Conservation (phyloP, 768 basidiomycete genomes). For the Tricholoma terreum region DNA sequence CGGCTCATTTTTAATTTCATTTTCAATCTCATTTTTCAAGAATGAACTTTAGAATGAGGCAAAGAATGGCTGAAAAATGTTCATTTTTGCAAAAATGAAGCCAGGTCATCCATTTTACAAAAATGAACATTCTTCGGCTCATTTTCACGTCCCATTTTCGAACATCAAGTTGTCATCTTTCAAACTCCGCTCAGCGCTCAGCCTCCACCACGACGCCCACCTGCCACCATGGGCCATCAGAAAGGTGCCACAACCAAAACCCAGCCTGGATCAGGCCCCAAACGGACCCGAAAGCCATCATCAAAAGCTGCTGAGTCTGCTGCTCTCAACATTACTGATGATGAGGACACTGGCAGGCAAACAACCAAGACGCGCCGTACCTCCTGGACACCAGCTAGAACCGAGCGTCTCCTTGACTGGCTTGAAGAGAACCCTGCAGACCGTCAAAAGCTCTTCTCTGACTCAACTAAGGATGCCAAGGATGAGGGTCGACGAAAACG, state of each 20-base stretch:
- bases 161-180: no score
- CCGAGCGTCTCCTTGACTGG: no score
- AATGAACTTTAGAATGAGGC: no score
- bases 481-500: background rate
- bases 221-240: background rate
- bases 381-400: background rate
- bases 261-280: background rate
- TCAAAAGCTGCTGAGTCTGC: background rate
- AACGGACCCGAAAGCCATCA: background rate
- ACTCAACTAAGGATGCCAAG: constrained; percentile 1
- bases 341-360: background rate
- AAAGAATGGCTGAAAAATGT: no score
- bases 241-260: background rate
- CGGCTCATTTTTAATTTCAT: no score
- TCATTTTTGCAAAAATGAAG: no score
- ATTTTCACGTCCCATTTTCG: no score
- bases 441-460: no score
- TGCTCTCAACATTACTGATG: background rate
- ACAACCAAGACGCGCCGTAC: background rate
- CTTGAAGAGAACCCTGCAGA: no score
- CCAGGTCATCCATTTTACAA: no score
- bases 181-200: background rate
- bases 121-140: no score
- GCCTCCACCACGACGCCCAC: background rate
- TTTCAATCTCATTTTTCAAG: no score